A percentile compares a stretch with the other conserved stretches of the same genome.
phyloP scores from a whole-genome alignment of 1,139 yeast genomes.

The Geotrichum carabidarum region DNA sequence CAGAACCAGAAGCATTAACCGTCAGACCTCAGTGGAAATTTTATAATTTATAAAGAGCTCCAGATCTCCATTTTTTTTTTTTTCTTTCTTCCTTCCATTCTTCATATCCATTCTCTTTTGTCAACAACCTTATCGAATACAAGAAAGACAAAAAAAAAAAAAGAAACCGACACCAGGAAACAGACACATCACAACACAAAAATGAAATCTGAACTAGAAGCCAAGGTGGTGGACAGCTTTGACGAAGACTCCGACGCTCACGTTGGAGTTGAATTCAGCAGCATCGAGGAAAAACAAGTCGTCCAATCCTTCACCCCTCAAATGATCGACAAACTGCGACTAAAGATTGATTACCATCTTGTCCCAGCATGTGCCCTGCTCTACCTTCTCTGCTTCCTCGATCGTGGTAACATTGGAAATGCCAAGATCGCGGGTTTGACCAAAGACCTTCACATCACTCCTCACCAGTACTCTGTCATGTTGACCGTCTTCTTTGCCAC shows the following conservation, averaged over 20 bases:
- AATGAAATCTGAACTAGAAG: background rate
- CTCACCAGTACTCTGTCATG: slow-evolving; percentile 51
- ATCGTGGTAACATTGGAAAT: slow-evolving; percentile 56
- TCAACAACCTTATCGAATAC: background rate
- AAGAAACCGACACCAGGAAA: too few species aligned
- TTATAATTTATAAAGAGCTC: too few species aligned
- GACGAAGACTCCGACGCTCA: background rate
- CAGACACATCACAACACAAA: background rate
- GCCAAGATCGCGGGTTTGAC: slow-evolving; percentile 57
- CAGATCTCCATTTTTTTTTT: background rate
- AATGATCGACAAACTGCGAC: slow-evolving; percentile 34
- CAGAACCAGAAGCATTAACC: too few species aligned
- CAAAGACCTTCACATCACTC: slow-evolving; percentile 48
- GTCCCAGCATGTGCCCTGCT: slow-evolving; percentile 54
- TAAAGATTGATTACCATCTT: slow-evolving; percentile 52
- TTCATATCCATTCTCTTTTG: background rate
- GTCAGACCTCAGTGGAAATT: too few species aligned
- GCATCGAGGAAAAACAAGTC: background rate
- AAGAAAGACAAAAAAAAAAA: too few species aligned
- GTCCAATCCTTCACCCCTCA: slow-evolving; percentile 6
- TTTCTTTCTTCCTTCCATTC: background rate
- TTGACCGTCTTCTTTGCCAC: slow-evolving; percentile 58
- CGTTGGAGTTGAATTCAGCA: background rate
- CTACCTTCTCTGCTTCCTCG: slow-evolving; percentile 56
- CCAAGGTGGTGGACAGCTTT: background rate